Evolutionary conservation across 2,329 filamentous ascomycete species (phyloP).

Genomic region (Verticillium alfalfae): DNA sequence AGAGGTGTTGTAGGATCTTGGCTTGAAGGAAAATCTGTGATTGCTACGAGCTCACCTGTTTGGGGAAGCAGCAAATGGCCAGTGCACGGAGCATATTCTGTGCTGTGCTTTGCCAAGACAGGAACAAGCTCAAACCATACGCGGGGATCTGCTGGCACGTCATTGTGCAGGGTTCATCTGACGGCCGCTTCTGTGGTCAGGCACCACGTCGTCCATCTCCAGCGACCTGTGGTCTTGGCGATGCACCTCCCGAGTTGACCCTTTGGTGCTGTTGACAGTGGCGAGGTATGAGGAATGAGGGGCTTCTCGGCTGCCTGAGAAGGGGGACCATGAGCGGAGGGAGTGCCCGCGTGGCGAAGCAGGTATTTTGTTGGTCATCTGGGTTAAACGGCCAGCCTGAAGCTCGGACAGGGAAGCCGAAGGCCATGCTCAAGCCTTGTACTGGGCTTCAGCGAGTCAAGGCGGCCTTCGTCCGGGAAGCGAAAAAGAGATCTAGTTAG

Average conservation of each 20-base stretch:
- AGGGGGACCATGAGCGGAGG: too few relatives aligned
- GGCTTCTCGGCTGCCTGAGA: too few relatives aligned
- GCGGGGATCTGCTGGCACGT: constrained; percentile 8
- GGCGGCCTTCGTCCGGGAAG: too few relatives aligned
- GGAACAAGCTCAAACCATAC: constrained; percentile 10
- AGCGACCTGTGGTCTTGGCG: not conserved
- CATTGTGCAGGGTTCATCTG: constrained; percentile 10
- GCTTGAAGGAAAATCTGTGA: not conserved
- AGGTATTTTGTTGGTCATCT: too few relatives aligned
- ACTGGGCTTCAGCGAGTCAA: too few relatives aligned
- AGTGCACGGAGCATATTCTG: constrained; percentile 2
- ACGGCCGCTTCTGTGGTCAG: not conserved
- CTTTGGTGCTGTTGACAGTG: too few relatives aligned
- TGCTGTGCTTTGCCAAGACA: constrained; percentile 7
- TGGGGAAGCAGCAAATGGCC: not conserved
- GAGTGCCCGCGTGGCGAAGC: too few relatives aligned
- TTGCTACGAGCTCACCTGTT: not conserved
- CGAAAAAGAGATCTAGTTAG: too few relatives aligned
- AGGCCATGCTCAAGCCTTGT: too few relatives aligned
- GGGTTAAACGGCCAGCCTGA: too few relatives aligned
- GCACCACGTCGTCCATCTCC: not conserved
- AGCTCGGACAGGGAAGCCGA: too few relatives aligned
- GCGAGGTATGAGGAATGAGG: too few relatives aligned
- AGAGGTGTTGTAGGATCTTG: not conserved
- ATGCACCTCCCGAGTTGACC: not conserved